Percentiles rank a stretch among this genome's conserved stretches.
phyloP scores from a whole-genome alignment of 2,329 filamentous ascomycete genomes.

The Herpotrichia juniperi region DNA sequence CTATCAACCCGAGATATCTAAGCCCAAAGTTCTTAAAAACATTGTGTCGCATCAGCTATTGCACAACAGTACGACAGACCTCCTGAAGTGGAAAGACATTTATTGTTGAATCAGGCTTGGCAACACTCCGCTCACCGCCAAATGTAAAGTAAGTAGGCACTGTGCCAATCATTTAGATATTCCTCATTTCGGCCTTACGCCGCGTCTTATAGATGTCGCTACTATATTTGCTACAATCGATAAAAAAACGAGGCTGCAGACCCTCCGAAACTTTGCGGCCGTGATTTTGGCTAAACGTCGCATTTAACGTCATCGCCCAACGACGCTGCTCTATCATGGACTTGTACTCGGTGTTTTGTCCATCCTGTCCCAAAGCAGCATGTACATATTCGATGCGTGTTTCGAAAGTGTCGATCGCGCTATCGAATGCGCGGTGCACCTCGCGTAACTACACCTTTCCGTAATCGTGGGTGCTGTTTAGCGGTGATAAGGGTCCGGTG shows the following conservation, averaged over 20 bases:
- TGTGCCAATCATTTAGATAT: background rate
- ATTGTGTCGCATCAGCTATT: too few species aligned
- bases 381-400: background rate
- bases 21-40: too few species aligned
- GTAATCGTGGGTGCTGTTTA: constrained; percentile 1
- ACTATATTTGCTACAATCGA: background rate
- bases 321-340: too few species aligned
- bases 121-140: background rate
- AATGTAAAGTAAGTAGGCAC: too few species aligned
- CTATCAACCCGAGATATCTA: too few species aligned
- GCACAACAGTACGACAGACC: too few species aligned
- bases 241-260: background rate
- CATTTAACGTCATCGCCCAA: too few species aligned
- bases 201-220: background rate
- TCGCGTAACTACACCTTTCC: constrained; percentile 11
- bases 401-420: constrained; percentile 1
- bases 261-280: too few species aligned
- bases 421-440: constrained; percentile 6
- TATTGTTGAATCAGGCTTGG: background rate
- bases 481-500: background rate
- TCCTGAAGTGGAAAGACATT: too few species aligned
- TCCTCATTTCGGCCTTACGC: background rate
- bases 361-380: too few species aligned
- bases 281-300: too few species aligned
- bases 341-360: too few species aligned